Evolutionary conservation across 768 basidiomycete species (phyloP).

Genomic region (Rhizopogon salebrosus): DNA sequence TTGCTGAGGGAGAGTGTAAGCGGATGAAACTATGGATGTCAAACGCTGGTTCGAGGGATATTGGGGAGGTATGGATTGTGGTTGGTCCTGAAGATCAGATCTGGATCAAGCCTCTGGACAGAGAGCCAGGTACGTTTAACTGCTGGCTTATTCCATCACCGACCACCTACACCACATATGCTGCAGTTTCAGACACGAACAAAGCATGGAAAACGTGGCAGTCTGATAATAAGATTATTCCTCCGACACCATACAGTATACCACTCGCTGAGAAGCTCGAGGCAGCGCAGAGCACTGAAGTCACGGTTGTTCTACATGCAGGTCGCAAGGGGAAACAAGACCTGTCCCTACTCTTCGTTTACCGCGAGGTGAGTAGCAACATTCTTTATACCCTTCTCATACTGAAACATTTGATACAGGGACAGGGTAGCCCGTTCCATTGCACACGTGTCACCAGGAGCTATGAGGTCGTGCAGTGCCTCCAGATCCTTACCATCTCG

Average conservation of each 20-base stretch:
- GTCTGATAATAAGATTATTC: slow-evolving; percentile 48
- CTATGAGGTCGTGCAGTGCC: slow-evolving; percentile 56
- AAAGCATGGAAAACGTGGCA: slow-evolving; percentile 33
- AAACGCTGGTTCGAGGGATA: slow-evolving; percentile 57
- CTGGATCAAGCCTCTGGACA: slow-evolving; percentile 38
- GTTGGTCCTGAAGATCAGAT: slow-evolving; percentile 55
- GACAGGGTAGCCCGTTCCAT: slow-evolving; percentile 46
- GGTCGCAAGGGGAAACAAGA: slow-evolving; percentile 42
- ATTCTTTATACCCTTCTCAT: neutral
- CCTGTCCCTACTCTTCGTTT: slow-evolving; percentile 60
- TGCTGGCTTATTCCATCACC: neutral
- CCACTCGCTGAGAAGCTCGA: slow-evolving; percentile 32
- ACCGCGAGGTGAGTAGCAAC: slow-evolving; percentile 46
- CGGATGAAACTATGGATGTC: slow-evolving; percentile 50
- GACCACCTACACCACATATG: neutral
- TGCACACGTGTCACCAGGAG: slow-evolving; percentile 47
- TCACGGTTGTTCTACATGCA: slow-evolving; percentile 55
- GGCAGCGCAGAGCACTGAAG: slow-evolving; percentile 44
- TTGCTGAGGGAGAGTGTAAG: slow-evolving; percentile 69
- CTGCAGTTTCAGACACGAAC: slow-evolving; percentile 9
- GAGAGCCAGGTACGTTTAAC: slow-evolving; percentile 13
- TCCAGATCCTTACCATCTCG: slow-evolving; percentile 47
- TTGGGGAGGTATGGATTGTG: slow-evolving; percentile 72
- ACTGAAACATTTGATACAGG: slow-evolving; percentile 29
- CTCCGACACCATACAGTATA: slow-evolving; percentile 43